Evolutionary conservation across 768 basidiomycete species (phyloP), one percentile per base, ranked within the genome.

Genomic region (Calocybe cyanea): DNA sequence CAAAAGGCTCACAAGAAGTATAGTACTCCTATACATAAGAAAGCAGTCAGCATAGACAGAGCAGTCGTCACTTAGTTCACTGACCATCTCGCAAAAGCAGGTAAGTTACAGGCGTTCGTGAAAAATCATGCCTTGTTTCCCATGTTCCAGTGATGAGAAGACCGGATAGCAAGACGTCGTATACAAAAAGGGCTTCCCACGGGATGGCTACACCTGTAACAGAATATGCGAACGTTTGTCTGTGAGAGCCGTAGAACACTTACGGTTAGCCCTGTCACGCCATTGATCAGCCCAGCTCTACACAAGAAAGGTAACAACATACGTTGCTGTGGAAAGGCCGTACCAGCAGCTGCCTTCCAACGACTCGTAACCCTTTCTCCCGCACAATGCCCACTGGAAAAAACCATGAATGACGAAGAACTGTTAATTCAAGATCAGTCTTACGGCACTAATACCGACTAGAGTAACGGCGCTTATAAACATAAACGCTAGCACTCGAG

Each of bases 141-240:
- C 61, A 68, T 3, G 77, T 75, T 55, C 72, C 76, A 52, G 56
- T 52, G 14, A 80, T 37, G 0, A 75, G 80, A 15, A 81, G 58
- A 18, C 50, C 46, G 48, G 79, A 76, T n/a, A 80, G 60, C 14
- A 76, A 58, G 0, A 64, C 45, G 53, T 82, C 79, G 47, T 71
- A 78, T 1, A 68, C 51, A 44, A 77, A 73, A 4, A 78, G 65
- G 1, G 73, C 71, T 52, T 78, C 76, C 77, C 78, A 80, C 15
- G 74, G 62, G 7, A 46, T 54, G 3, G 68, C 68, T 23, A 69
- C 43, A 15, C 58, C 70, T 70, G 34, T 31, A n/a, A 8, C 9
- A 13, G 17, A 7, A 15, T 9, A 11, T 6, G 17, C 18, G 19
- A 28, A 42, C 5, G 7, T n/a, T 5, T 14, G 7, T n/a, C n/a